A percentile compares a stretch with the other conserved stretches of the same genome.
These are phyloP conservation scores for Stephania yunnanensis DNA, from an alignment of 164 flowering plant genomes.

Conservation along the genomic window DNA sequence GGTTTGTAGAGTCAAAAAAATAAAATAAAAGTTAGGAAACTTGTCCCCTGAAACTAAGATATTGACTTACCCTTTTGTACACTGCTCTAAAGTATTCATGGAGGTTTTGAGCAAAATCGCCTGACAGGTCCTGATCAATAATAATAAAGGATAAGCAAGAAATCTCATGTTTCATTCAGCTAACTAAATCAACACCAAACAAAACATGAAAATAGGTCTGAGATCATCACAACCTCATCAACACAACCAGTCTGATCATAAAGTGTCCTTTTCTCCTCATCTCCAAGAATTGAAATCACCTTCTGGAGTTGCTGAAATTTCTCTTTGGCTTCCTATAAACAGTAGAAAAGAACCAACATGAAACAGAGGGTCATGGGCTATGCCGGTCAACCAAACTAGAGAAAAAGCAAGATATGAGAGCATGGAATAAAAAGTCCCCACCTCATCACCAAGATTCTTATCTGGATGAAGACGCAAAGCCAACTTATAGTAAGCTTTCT, in stretches of 20 bases:
- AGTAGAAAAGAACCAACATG: background rate
- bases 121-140: conserved; percentile 68
- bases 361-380: background rate
- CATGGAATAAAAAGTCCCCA: conserved; percentile 13
- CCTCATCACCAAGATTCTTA: conserved; percentile 97
- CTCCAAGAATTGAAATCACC: conserved; percentile 91
- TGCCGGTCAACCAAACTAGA: background rate
- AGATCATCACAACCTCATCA: conserved; percentile 79
- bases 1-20: too few relatives aligned
- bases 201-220: background rate
- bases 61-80: conserved; percentile 65
- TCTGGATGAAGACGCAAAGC: conserved; percentile 96
- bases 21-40: background rate
- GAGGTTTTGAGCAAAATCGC: conserved; percentile 60
- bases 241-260: conserved; percentile 98
- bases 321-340: conserved; percentile 80
- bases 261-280: conserved; percentile 84
- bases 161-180: background rate
- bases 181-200: background rate
- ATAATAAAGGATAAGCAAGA: background rate
- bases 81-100: conserved; percentile 62
- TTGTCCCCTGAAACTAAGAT: background rate
- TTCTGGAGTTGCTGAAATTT: conserved; percentile 94
- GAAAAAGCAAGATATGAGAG: background rate
- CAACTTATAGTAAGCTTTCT: conserved; percentile 88